Evolutionary conservation across 1,139 yeast species (phyloP).

Genomic region (Taiozyma sp.): DNA sequence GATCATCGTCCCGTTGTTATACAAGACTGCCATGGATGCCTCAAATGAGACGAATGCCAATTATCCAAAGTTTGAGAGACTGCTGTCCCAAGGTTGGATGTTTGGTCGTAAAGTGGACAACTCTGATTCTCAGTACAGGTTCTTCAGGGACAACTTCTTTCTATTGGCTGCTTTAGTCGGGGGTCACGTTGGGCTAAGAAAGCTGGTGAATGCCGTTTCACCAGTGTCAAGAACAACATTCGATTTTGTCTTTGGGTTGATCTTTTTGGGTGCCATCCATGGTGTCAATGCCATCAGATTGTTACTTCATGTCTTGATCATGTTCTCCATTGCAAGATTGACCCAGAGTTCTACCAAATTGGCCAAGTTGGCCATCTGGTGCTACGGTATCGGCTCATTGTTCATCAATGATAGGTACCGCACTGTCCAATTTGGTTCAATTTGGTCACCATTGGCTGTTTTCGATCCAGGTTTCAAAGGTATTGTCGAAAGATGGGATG

Average conservation of each 20-base stretch:
- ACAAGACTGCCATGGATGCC: constrained; percentile 76
- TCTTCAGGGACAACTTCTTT: constrained; percentile 76
- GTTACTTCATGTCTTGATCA: constrained; percentile 46
- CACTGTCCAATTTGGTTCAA: constrained; percentile 42
- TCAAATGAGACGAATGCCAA: constrained; percentile 76
- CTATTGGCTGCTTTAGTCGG: constrained; percentile 48
- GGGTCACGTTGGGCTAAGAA: constrained; percentile 50
- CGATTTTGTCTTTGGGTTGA: constrained; percentile 66
- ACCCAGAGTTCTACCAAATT: constrained; percentile 23
- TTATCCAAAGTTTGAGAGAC: constrained; percentile 54
- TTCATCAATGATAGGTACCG: constrained; percentile 72
- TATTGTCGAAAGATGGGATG: constrained; percentile 89
- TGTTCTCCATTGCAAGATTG: constrained; percentile 47
- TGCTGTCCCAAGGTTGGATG: constrained; percentile 69
- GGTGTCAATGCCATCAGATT: constrained; percentile 70
- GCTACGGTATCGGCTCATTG: constrained; percentile 66
- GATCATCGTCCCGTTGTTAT: constrained; percentile 75
- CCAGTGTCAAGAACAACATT: constrained; percentile 43
- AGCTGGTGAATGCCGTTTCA: constrained; percentile 22
- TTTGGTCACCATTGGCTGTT: constrained; percentile 33
- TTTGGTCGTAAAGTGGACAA: constrained; percentile 81
- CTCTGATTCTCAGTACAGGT: constrained; percentile 83
- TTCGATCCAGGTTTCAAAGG: constrained; percentile 64
- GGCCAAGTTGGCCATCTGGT: constrained; percentile 54
- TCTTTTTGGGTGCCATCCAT: constrained; percentile 71